Evolutionary conservation across 768 basidiomycete species (phyloP).

Genomic region (Vararia minispora): DNA sequence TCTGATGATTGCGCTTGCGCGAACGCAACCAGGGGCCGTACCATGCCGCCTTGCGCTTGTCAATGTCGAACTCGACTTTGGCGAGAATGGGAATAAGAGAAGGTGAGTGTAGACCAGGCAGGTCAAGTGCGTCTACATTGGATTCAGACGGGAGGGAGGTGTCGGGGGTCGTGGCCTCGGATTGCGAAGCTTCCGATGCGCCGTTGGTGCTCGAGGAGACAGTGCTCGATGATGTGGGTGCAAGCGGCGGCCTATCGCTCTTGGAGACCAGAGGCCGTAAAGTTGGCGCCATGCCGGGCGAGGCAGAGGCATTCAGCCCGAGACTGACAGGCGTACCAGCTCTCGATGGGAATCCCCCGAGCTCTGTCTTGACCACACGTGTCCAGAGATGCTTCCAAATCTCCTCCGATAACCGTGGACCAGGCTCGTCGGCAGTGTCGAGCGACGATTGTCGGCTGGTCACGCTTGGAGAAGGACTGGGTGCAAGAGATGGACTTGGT

Average conservation of each 20-base stretch:
- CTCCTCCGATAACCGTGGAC: slow-evolving; percentile 77
- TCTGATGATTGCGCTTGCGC: slow-evolving; percentile 48
- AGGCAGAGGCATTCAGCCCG: slow-evolving; percentile 21
- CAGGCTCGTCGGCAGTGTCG: slow-evolving; percentile 40
- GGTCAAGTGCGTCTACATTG: slow-evolving; percentile 40
- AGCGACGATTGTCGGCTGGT: slow-evolving; percentile 9
- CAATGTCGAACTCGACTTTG: slow-evolving; percentile 93
- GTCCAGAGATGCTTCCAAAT: slow-evolving; percentile 85
- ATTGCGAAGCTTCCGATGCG: slow-evolving; percentile 11
- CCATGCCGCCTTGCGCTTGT: slow-evolving; percentile 69
- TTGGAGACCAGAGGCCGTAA: slow-evolving; percentile 36
- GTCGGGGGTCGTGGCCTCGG: slow-evolving; percentile 18
- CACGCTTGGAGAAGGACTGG: slow-evolving; percentile 13
- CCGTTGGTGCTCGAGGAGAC: slow-evolving; percentile 34
- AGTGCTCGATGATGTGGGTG: slow-evolving; percentile 39
- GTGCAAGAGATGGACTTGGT: slow-evolving; percentile 8
- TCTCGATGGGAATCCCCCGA: slow-evolving; percentile 27
- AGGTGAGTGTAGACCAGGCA: slow-evolving; percentile 54
- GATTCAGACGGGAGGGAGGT: slow-evolving; percentile 22
- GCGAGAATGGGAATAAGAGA: slow-evolving; percentile 77
- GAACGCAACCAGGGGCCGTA: slow-evolving; percentile 76
- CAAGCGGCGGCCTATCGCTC: slow-evolving; percentile 22
- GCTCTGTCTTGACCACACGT: slow-evolving; percentile 53
- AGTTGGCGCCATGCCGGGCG: slow-evolving; percentile 15
- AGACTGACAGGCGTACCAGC: slow-evolving; percentile 28